Conservation (phyloP, 75 land plant species). For the Larix kaempferi region DNA sequence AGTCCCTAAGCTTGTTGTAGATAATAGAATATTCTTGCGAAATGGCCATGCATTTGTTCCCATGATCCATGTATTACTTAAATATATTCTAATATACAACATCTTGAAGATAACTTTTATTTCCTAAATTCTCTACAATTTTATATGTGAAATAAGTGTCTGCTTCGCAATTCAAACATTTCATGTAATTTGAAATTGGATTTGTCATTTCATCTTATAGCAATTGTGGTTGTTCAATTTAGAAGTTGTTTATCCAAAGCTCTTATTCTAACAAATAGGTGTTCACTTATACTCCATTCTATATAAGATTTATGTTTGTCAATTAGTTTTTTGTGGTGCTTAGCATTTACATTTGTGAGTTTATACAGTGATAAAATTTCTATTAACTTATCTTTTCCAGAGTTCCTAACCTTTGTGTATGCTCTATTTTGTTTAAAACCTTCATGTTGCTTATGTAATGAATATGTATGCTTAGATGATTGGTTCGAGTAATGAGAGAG, state of each 20-base stretch:
- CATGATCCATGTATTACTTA: constrained; percentile 51
- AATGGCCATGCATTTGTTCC: constrained; percentile 90
- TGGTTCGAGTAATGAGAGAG: neutral
- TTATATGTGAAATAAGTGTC: neutral
- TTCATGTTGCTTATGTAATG: neutral
- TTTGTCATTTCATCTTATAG: constrained; percentile 40
- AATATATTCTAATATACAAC: neutral
- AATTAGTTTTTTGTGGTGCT: neutral
- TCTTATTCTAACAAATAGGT: constrained; percentile 83
- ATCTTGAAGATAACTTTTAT: neutral
- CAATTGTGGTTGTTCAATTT: constrained; percentile 71
- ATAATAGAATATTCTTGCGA: constrained; percentile 58
- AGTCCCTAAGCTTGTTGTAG: constrained; percentile 86
- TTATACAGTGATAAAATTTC: neutral
- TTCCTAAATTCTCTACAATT: neutral
- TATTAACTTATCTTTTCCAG: neutral
- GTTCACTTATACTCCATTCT: neutral
- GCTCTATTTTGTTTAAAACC: neutral
- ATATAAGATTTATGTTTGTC: neutral
- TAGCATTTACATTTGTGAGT: neutral
- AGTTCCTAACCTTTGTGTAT: neutral
- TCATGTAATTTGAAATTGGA: neutral
- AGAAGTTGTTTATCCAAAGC: constrained; percentile 79
- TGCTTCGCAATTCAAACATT: neutral
- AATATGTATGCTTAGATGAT: neutral